These are phyloP conservation scores for Irpex sp. DNA, from an alignment of 1,284 basidiomycete species.

Conservation along the genomic window DNA sequence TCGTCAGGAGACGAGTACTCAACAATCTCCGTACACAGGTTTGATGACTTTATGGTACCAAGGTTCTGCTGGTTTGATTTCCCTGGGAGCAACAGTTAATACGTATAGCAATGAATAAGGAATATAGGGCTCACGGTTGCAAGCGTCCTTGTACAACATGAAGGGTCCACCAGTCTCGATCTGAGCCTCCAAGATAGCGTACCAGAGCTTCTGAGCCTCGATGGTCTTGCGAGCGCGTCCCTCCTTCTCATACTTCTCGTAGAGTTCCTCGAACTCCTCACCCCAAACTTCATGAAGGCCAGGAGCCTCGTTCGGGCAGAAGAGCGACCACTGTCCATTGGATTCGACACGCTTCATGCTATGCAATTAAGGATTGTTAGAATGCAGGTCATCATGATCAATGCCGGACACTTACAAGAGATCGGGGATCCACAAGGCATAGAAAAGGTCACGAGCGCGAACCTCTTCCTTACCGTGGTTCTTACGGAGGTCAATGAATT, in stretches of 20 bases:
- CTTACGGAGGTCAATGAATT: conserved; percentile 97
- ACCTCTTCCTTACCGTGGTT: conserved; percentile 99
- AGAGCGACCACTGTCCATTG: conserved; percentile 91
- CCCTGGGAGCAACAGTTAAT: conserved; percentile 36
- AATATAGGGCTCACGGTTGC: conserved; percentile 57
- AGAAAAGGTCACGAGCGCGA: conserved; percentile 96
- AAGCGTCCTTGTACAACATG: conserved; percentile 96
- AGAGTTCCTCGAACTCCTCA: conserved; percentile 89
- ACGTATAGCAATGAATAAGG: not conserved
- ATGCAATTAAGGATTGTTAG: conserved; percentile 5
- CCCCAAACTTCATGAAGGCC: conserved; percentile 89
- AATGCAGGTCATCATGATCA: not conserved
- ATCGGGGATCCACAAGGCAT: conserved; percentile 97
- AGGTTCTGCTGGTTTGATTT: conserved; percentile 99
- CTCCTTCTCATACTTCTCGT: conserved; percentile 88
- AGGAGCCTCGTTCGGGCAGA: conserved; percentile 97
- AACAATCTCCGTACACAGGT: conserved; percentile 99
- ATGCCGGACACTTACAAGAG: conserved; percentile 70
- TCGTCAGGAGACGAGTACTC: conserved; percentile 98
- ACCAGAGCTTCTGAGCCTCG: conserved; percentile 99
- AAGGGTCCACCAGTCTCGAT: conserved; percentile 98
- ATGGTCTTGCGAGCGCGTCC: conserved; percentile 86
- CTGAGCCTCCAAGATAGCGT: conserved; percentile 94
- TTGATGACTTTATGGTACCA: conserved; percentile 99
- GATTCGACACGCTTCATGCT: conserved; percentile 93